Base-by-base conservation (phyloP, 225 moss, liverwort and hornwort species). In the Pseudisothecium myosuroides region DNA sequence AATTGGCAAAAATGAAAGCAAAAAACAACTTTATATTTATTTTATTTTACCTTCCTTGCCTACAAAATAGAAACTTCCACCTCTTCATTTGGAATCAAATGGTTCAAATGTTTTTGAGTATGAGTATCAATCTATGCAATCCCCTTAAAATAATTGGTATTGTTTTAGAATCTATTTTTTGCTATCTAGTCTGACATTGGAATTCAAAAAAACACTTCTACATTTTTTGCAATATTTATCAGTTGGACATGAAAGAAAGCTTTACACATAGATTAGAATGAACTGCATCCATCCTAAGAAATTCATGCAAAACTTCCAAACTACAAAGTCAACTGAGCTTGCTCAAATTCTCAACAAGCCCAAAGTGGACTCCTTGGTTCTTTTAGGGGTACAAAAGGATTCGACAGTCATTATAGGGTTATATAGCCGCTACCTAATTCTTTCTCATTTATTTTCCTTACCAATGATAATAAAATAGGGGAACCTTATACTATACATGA, bases 301-400 rank as follows among this genome's bases (percentile, higher is more conserved):
- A 2, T 36, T 68, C 12, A 22, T 68, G 7, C 12, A n/a, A n/a
- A 68, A n/a, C 19, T 22, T 68, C 4, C 2, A 68, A 68, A 12
- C n/a, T n/a, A n/a, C 6, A 3, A 67, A 67, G n/a, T 22, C n/a
- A n/a, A 68, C 10, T 12, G 1, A 12, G 5, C 8, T 2, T 64
- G 0, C 5, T 2, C 0, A 3, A 31, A 0, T 32, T 64, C 9
- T 64, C 9, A 64, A 8, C 14, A 29, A 62, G 4, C 2, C 28
- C 62, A 17, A 64, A 64, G 32, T 64, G 2, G 8, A 2, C 4
- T n/a, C n/a, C 6, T 22, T n/a, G 22, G 22, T 68, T 12, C 7
- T 22, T 68, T n/a, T 62, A 3, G 6, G 12, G n/a, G 3, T 21
- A 21, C 11, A 15, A 27, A 72, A 43, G 16, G 15, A 27, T 43